Evolutionary conservation across 805 yeast genomes (phyloP).

Genomic region (Cyberlindnera bimundalis): DNA sequence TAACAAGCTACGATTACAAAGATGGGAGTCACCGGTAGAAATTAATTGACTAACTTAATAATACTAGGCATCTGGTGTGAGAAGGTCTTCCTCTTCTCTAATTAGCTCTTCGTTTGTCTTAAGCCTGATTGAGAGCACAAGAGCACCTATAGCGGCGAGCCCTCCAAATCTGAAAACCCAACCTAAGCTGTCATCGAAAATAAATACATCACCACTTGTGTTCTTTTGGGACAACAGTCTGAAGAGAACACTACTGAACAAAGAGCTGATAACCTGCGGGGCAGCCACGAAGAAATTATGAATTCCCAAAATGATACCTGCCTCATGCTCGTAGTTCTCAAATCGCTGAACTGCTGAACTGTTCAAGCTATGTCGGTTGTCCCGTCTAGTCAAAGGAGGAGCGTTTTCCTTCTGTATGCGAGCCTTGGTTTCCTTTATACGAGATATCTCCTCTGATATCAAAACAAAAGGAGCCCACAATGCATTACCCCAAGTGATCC

Average conservation of each 20-base stretch:
- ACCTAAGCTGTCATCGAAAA: conserved; percentile 42
- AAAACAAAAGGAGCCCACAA: conserved; percentile 66
- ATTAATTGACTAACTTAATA: no score
- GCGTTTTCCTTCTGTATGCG: conserved; percentile 20
- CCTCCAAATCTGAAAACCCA: conserved; percentile 62
- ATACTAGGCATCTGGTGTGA: conserved; percentile 6
- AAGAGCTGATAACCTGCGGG: conserved; percentile 53
- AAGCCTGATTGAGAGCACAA: conserved; percentile 38
- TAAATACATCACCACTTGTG: conserved; percentile 25
- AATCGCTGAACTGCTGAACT: conserved; percentile 29
- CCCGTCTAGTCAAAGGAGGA: background rate
- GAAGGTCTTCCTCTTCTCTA: conserved; percentile 28
- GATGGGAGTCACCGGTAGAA: no score
- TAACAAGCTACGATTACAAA: no score
- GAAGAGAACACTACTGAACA: conserved; percentile 46
- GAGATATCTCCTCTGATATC: conserved; percentile 53
- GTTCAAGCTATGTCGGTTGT: background rate
- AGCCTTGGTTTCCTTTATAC: conserved; percentile 46
- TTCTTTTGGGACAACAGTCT: conserved; percentile 30
- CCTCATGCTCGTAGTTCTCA: conserved; percentile 46
- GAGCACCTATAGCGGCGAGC: conserved; percentile 44
- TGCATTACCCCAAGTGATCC: conserved; percentile 63
- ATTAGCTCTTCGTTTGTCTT: conserved; percentile 38
- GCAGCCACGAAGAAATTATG: conserved; percentile 57
- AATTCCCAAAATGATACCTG: conserved; percentile 54